Conservation (phyloP, 208 protist genomes). For the Eutreptiella sp. region DNA sequence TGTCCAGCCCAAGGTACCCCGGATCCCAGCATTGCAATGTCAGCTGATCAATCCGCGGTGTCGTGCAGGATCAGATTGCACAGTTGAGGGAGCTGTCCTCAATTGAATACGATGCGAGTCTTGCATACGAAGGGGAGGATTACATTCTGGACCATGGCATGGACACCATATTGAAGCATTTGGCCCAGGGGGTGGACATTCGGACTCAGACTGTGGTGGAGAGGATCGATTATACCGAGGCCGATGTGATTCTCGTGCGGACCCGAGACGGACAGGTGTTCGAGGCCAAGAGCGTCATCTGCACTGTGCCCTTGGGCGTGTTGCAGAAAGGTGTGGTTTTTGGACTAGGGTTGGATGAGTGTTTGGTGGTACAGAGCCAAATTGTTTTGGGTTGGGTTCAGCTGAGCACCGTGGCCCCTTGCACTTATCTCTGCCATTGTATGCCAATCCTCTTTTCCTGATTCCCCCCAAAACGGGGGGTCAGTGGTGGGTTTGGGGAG, state of each 20-base stretch:
- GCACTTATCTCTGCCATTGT: too few species aligned
- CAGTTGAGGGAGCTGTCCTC: slow-evolving; percentile 6
- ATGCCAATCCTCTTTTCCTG: too few species aligned
- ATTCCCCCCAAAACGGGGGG: too few species aligned
- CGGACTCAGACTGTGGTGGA: too few species aligned
- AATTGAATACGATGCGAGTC: slow-evolving; percentile 16
- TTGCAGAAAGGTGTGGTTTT: slow-evolving; percentile 2
- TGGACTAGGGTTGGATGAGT: too few species aligned
- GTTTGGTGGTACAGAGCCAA: too few species aligned
- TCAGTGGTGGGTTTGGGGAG: too few species aligned
- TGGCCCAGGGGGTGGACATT: background rate
- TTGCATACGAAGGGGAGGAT: slow-evolving; percentile 2
- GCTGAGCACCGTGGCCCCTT: too few species aligned
- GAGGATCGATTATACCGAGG: background rate
- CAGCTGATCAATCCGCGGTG: too few species aligned
- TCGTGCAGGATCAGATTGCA: slow-evolving; percentile 24
- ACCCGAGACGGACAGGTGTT: background rate
- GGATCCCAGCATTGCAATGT: too few species aligned
- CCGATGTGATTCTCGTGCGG: background rate
- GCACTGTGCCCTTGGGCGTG: slow-evolving; percentile 15
- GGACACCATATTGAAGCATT: background rate
- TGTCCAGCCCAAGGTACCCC: too few species aligned
- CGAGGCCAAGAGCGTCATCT: background rate
- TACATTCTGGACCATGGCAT: slow-evolving; percentile 12
- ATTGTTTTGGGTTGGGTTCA: too few species aligned